phyloP scores from a whole-genome alignment of 192 early-diverging fungal species.

The Phycomyces blakesleeanus region DNA sequence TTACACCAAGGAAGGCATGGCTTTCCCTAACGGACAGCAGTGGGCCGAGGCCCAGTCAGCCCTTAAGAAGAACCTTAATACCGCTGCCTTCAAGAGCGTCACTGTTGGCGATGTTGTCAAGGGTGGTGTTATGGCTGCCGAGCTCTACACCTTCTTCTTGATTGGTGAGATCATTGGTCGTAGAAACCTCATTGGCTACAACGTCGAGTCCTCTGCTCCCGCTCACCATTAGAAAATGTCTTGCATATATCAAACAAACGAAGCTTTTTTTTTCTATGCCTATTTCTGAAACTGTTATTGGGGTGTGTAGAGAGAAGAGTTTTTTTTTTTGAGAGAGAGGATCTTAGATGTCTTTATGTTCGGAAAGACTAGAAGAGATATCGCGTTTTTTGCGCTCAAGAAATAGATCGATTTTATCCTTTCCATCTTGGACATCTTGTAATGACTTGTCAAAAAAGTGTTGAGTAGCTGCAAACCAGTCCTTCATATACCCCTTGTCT shows the following conservation, averaged over 20 bases:
- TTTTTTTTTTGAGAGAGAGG: no score
- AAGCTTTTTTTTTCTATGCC: not conserved
- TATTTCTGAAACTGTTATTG: not conserved
- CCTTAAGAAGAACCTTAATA: conserved; percentile 37
- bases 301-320: no score
- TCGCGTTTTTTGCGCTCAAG: no score
- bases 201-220: conserved; percentile 38
- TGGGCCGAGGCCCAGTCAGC: conserved; percentile 44
- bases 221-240: not conserved
- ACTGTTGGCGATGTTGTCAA: conserved; percentile 43
- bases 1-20: conserved; percentile 58
- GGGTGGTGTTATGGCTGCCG: conserved; percentile 48
- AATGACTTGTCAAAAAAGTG: not conserved
- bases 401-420: not conserved
- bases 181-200: conserved; percentile 59
- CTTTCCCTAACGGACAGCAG: conserved; percentile 49
- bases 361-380: no score
- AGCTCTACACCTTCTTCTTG: conserved; percentile 58
- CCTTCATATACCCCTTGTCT: not conserved
- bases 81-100: conserved; percentile 42
- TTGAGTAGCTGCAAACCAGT: not conserved
- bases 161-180: conserved; percentile 63
- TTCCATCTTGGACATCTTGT: not conserved
- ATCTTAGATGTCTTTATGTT: no score
- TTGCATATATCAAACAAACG: not conserved